These are phyloP conservation scores for Cutaneotrichosporon cavernicola DNA, from an alignment of 1,284 basidiomycete species.

Conservation along the genomic window DNA sequence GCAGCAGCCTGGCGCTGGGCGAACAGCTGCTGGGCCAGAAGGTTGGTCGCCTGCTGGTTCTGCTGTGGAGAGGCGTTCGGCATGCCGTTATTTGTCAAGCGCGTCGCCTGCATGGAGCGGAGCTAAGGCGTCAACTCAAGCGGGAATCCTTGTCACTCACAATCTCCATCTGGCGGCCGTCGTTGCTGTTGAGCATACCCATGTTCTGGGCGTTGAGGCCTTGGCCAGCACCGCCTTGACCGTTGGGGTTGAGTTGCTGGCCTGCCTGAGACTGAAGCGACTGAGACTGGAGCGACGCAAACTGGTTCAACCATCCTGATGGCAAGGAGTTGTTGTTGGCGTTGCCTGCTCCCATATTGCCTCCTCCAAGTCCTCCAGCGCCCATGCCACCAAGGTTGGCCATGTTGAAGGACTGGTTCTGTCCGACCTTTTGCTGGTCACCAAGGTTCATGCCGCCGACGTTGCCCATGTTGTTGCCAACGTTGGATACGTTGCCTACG, in stretches of 20 bases:
- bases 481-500: slow-evolving; percentile 8
- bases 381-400: slow-evolving; percentile 13
- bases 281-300: slow-evolving; percentile 23
- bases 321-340: slow-evolving; percentile 17
- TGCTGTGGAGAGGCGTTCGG: slow-evolving; percentile 14
- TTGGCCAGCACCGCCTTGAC: neutral
- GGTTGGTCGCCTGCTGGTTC: slow-evolving; percentile 10
- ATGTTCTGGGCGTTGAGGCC: slow-evolving; percentile 7
- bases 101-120: slow-evolving; percentile 24
- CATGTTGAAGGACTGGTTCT: slow-evolving; percentile 24
- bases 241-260: slow-evolving; percentile 17
- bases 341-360: slow-evolving; percentile 10
- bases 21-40: slow-evolving; percentile 21
- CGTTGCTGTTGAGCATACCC: slow-evolving; percentile 8
- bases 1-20: slow-evolving; percentile 14
- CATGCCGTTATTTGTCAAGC: slow-evolving; percentile 10
- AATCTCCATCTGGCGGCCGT: slow-evolving; percentile 25
- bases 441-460: slow-evolving; percentile 13
- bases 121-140: slow-evolving; percentile 15
- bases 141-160: slow-evolving; percentile 7
- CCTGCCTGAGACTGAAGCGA: slow-evolving; percentile 22
- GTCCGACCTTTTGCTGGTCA: slow-evolving; percentile 16
- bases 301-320: slow-evolving; percentile 23
- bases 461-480: slow-evolving; percentile 13
- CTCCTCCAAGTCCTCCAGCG: slow-evolving; percentile 4